Evolutionary conservation across 192 early-diverging fungal species (phyloP), one percentile per base, ranked within the genome.

Genomic region (Rhizoclosmatium sp.): DNA sequence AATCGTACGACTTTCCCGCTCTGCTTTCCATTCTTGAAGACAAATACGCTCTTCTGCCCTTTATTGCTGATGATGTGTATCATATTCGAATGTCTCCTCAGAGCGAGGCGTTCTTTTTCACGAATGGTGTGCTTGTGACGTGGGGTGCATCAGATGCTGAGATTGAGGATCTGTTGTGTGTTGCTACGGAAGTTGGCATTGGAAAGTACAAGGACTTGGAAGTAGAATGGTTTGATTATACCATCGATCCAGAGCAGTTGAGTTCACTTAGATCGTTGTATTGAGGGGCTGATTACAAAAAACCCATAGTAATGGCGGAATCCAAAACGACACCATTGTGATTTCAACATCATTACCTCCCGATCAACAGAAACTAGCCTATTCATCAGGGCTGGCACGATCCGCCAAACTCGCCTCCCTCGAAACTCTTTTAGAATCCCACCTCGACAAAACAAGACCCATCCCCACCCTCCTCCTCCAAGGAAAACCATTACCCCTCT

Each of bases 351-450:
- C 71, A 31, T 75, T 91, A 2, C 82, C 85, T 3, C 67, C 81
- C 23, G 67, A 82, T 60, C 84, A 91, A 66, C 65, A 87, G 10
- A 86, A 83, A 62, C 85, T 91, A 47, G 90, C 87, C 44, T 91
- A 86, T 76, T 87, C 87, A n/a, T 82, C 88, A n/a, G 90, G 88
- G 60, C 81, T 91, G 12, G 80, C 87, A 4, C 86, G 90, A 5
- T 83, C 80, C 31, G 86, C 83, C 61, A 91, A 91, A 71, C 81
- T 91, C 16, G 86, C 84, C 5, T 78, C 82, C 12, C 71, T 91
- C 19, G 90, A 91, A 77, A 82, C 80, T 16, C 79, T 89, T n/a
- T 80, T 91, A 56, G 88, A 91, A 67, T 58, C 61, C 16, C 84
- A 91, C 64, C 69, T 91, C 42, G 69, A 86, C 40, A 83, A 81